A percentile compares a stretch with the other conserved stretches of the same genome.
Conservation (phyloP, 2,329 filamentous ascomycete species). For the Paramyrothecium sp. region DNA sequence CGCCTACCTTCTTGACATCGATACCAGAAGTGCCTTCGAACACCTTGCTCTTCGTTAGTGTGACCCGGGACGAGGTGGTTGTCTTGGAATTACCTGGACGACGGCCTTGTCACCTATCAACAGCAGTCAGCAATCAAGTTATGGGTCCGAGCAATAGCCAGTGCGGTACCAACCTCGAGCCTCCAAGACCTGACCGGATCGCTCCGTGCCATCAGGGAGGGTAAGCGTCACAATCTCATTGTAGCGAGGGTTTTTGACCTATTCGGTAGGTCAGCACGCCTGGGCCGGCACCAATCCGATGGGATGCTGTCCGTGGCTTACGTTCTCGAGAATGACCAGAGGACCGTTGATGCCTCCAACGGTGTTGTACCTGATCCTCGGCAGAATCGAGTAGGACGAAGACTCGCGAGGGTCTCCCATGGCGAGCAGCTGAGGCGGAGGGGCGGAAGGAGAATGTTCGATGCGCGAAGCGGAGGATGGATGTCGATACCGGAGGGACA, state of each 20-base stretch:
- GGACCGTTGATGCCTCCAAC: constrained; percentile 97
- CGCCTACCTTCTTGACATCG: constrained; percentile 92
- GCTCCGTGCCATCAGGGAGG: constrained; percentile 88
- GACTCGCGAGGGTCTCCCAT: constrained; percentile 59
- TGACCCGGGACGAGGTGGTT: constrained; percentile 2
- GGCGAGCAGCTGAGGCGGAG: constrained; percentile 19
- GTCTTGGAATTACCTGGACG: constrained; percentile 69
- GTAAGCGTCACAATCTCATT: constrained; percentile 98
- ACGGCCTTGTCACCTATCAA: constrained; percentile 80
- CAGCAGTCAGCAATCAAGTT: constrained; percentile 15
- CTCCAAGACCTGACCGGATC: constrained; percentile 94
- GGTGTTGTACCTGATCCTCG: constrained; percentile 88
- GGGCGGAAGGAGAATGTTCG: constrained; percentile 1
- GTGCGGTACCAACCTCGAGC: constrained; percentile 71
- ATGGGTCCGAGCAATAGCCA: constrained; percentile 9
- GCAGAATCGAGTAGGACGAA: constrained; percentile 58
- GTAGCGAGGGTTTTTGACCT: constrained; percentile 97
- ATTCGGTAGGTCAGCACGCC: constrained; percentile 22
- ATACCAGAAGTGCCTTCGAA: constrained; percentile 97
- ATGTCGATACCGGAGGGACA: constrained; percentile 15
- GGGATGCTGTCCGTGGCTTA: constrained; percentile 32
- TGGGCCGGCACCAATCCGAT: constrained; percentile 3
- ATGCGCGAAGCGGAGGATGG: constrained; percentile 11
- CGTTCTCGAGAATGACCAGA: constrained; percentile 95
- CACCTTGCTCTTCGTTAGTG: constrained; percentile 57